A percentile compares a stretch with the other conserved stretches of the same genome.
These are phyloP conservation scores for Hypoxylon sp. DNA, from an alignment of 2,329 filamentous ascomycete species.

Conservation along the genomic window DNA sequence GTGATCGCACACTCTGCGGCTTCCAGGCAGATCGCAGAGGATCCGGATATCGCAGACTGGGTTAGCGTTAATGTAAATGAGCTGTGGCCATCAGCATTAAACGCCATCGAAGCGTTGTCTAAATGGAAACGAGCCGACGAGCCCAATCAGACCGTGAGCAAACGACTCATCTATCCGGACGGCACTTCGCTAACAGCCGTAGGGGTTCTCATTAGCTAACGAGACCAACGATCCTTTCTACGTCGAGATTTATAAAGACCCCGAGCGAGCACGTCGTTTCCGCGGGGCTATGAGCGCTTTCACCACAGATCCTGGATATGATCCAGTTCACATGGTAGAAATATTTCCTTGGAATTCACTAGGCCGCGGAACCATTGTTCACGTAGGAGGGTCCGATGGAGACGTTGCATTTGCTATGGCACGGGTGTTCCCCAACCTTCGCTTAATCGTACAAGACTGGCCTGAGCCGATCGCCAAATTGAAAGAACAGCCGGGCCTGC, in stretches of 20 bases:
- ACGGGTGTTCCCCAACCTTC: slow-evolving; percentile 9
- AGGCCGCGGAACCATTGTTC: slow-evolving; percentile 4
- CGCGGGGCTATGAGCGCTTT: slow-evolving; percentile 29
- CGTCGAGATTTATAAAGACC: slow-evolving; percentile 21
- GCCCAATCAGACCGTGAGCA: slow-evolving; percentile 20
- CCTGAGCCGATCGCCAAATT: slow-evolving; percentile 21
- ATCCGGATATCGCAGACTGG: slow-evolving; percentile 25
- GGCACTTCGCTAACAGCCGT: slow-evolving; percentile 1
- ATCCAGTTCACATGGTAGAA: slow-evolving; percentile 20
- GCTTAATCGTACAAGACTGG: slow-evolving; percentile 34
- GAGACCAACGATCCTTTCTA: slow-evolving; percentile 25
- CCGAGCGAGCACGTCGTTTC: slow-evolving; percentile 33
- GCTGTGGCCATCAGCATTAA: slow-evolving; percentile 29
- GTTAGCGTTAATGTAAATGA: slow-evolving; percentile 32
- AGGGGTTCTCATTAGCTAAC: slow-evolving; percentile 31
- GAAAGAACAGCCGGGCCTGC: slow-evolving; percentile 3
- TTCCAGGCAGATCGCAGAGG: slow-evolving; percentile 20
- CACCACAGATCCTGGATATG: slow-evolving; percentile 2
- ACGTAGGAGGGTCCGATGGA: slow-evolving; percentile 27
- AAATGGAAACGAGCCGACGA: slow-evolving; percentile 18
- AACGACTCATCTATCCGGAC: background rate
- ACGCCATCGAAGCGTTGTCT: slow-evolving; percentile 6
- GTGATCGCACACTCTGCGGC: slow-evolving; percentile 22
- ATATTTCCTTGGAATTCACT: slow-evolving; percentile 19
- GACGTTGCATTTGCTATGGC: slow-evolving; percentile 17